A percentile compares a stretch with the other conserved stretches of the same genome.
These are phyloP conservation scores for Colletotrichum sansevieriae DNA, from an alignment of 2,329 filamentous ascomycete genomes.

Conservation along the genomic window DNA sequence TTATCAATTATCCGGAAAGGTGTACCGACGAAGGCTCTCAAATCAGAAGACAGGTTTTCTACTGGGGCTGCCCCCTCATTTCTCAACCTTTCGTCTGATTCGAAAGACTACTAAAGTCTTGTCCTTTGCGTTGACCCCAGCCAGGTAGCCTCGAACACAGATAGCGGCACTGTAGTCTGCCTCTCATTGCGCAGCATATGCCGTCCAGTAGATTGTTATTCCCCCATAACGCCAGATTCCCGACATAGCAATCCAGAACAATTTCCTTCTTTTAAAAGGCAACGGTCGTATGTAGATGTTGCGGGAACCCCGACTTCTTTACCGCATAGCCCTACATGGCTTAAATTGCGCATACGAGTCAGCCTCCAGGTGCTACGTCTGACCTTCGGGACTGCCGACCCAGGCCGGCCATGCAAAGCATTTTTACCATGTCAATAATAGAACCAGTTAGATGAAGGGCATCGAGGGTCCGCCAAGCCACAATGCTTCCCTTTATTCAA, in stretches of 20 bases:
- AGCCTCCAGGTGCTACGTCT: background rate
- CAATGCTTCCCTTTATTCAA: background rate
- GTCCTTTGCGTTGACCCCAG: too few species aligned
- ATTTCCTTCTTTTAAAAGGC: background rate
- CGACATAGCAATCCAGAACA: background rate
- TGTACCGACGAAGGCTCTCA: background rate
- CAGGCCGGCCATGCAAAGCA: conserved; percentile 3
- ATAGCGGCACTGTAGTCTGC: background rate
- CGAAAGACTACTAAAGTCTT: background rate
- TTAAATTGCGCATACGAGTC: conserved; percentile 15
- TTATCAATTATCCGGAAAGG: background rate
- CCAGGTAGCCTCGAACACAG: too few species aligned
- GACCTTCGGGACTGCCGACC: conserved; percentile 14
- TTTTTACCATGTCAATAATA: conserved; percentile 14
- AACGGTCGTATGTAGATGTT: background rate
- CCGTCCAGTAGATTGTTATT: background rate
- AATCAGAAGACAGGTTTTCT: background rate
- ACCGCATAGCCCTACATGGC: conserved; percentile 17
- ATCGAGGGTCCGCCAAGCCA: conserved; percentile 22
- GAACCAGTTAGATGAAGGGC: conserved; percentile 21
- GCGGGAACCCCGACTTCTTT: conserved; percentile 23
- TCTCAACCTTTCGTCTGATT: conserved; percentile 15
- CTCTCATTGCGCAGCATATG: background rate
- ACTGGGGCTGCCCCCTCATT: background rate
- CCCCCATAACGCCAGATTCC: background rate